Evolutionary conservation across 441 rosid genomes (phyloP).

Genomic region (Syzygium syzygioides): DNA sequence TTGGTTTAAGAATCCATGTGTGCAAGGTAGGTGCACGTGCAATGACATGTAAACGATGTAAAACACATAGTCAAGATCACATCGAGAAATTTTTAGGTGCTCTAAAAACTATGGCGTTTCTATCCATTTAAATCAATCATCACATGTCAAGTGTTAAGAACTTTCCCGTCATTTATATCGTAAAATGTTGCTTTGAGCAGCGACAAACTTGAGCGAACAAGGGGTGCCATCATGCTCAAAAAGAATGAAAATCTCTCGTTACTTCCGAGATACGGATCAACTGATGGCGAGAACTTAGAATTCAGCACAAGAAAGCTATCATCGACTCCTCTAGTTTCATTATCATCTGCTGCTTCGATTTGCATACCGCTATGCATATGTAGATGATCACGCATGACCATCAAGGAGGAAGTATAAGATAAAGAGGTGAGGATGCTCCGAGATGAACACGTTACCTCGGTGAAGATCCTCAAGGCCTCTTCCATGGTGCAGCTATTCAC

Average conservation of each 20-base stretch:
- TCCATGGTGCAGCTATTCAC: not conserved
- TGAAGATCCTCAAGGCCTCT: not conserved
- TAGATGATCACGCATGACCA: not conserved
- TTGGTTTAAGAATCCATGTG: not conserved
- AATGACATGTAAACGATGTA: not conserved
- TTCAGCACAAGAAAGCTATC: not conserved
- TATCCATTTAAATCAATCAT: not conserved
- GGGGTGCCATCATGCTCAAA: not conserved
- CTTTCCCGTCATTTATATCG: not conserved
- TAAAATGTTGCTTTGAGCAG: not conserved
- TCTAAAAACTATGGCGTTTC: accelerated
- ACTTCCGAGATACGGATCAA: not conserved
- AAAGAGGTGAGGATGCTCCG: not conserved
- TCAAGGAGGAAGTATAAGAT: accelerated
- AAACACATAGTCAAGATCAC: accelerated
- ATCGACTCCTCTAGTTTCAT: not conserved
- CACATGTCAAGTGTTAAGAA: not conserved
- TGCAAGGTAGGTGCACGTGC: not conserved
- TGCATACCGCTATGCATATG: not conserved
- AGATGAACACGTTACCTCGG: not conserved
- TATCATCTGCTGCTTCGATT: not conserved
- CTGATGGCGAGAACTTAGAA: not conserved
- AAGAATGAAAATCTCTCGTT: too few relatives aligned
- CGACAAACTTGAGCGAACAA: not conserved
- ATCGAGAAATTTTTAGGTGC: not conserved